Base-by-base conservation (phyloP, 2,329 filamentous ascomycete species). In the Juglanconis oblonga region DNA sequence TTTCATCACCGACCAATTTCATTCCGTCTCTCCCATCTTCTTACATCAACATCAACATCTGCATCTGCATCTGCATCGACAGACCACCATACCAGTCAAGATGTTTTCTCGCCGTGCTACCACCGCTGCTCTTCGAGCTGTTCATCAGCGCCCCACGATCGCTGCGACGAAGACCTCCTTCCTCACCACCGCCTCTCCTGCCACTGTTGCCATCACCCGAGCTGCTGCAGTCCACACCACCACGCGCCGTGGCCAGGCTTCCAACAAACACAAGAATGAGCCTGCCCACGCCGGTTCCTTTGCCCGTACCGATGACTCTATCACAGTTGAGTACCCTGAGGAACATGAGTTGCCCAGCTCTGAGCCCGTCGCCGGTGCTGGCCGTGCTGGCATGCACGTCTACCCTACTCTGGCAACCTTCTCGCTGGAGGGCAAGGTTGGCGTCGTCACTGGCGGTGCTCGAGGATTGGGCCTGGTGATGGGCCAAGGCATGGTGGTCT, bases 391-490 rank as follows among this genome's bases (percentile, higher is more conserved):
- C 17, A 83, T 88, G 70, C 90, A 95, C 70, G 89, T 91, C 76
- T 92, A 92, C 79, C 88, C 92, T 32, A 96, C 92, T 0, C 83
- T 97, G 33, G 87, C 90, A 38, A 86, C 86, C 48, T 98, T 97
- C 78, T 94, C 92, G 8, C 84, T 98, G 38, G 89, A 96, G 72
- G 90, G 87, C 63, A 89, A 88, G 70, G 90, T 93, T 8, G 92
- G 87, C 51, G 81, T 97, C 45, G 90, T 98, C 44, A 98, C 94
- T 1, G 94, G 94, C 55, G 94, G 93, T 71, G 94, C 94, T 32
- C 83, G 93, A 71, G 94, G 94, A 7, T 76, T 98, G 60, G 94
- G 94, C 44, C 79, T 97, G 63, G 92, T 96, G 67, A 97, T 98
- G 90, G 90, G 89, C 55, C 92, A 97, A 78, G 92, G 90, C 51